phyloP scores from a whole-genome alignment of 2,329 filamentous ascomycete species.

The Pseudogymnoascus sp. region DNA sequence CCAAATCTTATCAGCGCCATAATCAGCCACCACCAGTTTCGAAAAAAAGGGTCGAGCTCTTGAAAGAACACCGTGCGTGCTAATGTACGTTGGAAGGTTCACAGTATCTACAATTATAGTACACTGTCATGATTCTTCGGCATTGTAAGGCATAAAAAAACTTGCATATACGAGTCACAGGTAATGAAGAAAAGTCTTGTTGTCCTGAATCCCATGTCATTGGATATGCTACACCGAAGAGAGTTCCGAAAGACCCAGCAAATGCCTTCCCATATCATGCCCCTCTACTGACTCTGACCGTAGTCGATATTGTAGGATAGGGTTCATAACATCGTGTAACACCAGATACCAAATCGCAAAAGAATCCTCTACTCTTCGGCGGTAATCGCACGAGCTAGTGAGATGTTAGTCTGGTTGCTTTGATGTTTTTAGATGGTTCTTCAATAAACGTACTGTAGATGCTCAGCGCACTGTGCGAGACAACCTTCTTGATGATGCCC shows the following conservation, averaged over 20 bases:
- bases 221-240: conserved; percentile 31
- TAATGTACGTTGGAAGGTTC: neutral
- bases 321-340: conserved; percentile 26
- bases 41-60: neutral
- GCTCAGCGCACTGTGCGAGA: conserved; percentile 92
- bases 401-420: conserved; percentile 25
- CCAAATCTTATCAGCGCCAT: neutral
- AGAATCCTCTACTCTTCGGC: conserved; percentile 35
- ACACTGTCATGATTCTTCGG: neutral
- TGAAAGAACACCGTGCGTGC: no score
- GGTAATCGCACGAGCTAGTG: conserved; percentile 52
- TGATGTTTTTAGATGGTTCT: conserved; percentile 10
- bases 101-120: neutral
- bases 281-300: conserved; percentile 21
- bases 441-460: conserved; percentile 73
- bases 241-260: conserved; percentile 25
- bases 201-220: conserved; percentile 17
- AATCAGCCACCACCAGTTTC: neutral
- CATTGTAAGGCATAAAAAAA: neutral
- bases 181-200: neutral
- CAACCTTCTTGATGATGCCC: conserved; percentile 96
- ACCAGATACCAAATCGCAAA: conserved; percentile 13
- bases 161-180: neutral
- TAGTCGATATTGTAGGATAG: conserved; percentile 22
- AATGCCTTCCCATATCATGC: conserved; percentile 25